These are phyloP conservation scores for Clathrus columnatus DNA, from an alignment of 768 basidiomycete genomes.

Conservation along the genomic window DNA sequence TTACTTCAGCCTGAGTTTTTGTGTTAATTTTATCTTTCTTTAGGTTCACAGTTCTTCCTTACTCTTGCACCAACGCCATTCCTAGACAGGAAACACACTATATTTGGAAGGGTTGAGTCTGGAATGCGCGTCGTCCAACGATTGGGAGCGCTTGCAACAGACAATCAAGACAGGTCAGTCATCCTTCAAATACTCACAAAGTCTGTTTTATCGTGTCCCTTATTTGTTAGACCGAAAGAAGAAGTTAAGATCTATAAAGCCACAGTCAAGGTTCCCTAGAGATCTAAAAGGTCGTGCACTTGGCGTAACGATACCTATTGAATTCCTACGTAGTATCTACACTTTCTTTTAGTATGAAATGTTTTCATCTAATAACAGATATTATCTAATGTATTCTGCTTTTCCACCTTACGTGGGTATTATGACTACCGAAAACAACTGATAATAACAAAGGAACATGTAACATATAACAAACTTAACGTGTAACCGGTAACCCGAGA, in stretches of 20 bases:
- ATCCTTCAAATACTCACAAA: not conserved
- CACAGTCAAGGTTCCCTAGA: too few relatives aligned
- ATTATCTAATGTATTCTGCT: too few relatives aligned
- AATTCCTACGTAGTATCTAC: too few relatives aligned
- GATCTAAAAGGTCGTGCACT: too few relatives aligned
- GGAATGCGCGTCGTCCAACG: slow-evolving; percentile 93
- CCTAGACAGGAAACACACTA: slow-evolving; percentile 78
- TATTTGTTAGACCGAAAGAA: slow-evolving; percentile 42
- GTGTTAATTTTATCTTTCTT: slow-evolving; percentile 8
- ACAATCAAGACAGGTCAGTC: slow-evolving; percentile 76
- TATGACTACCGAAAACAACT: not conserved
- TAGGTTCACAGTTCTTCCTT: slow-evolving; percentile 94
- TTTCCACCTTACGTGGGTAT: too few relatives aligned
- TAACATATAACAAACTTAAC: too few relatives aligned
- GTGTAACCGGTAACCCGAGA: too few relatives aligned
- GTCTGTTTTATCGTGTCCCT: not conserved
- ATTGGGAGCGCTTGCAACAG: slow-evolving; percentile 82
- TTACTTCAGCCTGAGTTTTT: not conserved
- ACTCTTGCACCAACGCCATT: slow-evolving; percentile 77
- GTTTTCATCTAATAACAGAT: too few relatives aligned
- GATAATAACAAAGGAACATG: not conserved
- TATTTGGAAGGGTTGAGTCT: slow-evolving; percentile 81
- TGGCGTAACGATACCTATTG: too few relatives aligned
- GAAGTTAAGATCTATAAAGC: slow-evolving; percentile 89
- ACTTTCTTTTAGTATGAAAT: too few relatives aligned